Conservation (phyloP, 257 asterid species). For the Scutellaria baicalensis region DNA sequence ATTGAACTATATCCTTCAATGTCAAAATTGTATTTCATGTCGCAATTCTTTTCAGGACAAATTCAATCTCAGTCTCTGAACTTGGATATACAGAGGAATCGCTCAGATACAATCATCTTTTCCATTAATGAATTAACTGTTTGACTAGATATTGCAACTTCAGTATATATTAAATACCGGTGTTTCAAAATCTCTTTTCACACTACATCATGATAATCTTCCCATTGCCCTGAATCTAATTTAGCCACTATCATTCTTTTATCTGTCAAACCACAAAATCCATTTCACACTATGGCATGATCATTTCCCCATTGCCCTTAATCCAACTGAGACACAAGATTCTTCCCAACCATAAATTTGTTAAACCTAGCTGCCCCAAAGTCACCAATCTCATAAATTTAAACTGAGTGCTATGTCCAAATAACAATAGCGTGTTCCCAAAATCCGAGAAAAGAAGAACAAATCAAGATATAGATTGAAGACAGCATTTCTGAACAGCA, state of each 20-base stretch:
- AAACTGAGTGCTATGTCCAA: background rate
- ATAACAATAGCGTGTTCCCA: background rate
- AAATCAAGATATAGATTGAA: background rate
- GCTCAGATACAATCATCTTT: background rate
- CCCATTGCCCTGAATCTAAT: background rate
- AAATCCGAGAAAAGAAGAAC: background rate
- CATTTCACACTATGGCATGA: background rate
- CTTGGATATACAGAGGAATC: background rate
- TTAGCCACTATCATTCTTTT: background rate
- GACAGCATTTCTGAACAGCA: background rate
- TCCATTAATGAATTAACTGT: background rate
- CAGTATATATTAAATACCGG: background rate
- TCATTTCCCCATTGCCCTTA: background rate
- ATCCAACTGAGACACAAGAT: conserved; percentile 1
- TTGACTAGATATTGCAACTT: background rate
- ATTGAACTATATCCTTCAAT: too few relatives aligned
- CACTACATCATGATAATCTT: background rate
- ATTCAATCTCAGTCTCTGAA: background rate
- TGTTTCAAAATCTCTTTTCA: background rate
- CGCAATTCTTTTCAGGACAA: background rate
- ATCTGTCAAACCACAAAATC: background rate
- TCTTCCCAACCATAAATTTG: background rate
- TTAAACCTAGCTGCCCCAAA: background rate
- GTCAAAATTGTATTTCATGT: background rate
- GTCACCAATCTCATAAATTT: background rate